Percentiles rank a stretch among this genome's conserved stretches.
These are phyloP conservation scores for Pinus taeda DNA, from an alignment of 75 land plant genomes.

Conservation along the genomic window DNA sequence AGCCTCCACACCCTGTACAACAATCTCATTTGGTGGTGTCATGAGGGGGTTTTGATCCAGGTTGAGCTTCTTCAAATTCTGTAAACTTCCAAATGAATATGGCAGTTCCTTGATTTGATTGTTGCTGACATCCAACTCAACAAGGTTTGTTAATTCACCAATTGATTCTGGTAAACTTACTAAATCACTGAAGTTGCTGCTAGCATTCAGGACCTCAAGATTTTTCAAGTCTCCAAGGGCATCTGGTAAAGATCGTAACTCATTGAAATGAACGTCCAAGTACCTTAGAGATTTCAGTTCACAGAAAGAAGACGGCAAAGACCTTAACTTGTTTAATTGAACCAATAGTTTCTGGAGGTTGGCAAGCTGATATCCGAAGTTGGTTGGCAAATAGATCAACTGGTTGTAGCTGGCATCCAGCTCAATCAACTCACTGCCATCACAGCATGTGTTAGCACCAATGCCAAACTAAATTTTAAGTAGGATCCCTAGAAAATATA, in stretches of 20 bases:
- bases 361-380: constrained; percentile 23
- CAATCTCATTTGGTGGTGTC: constrained; percentile 35
- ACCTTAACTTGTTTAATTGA: constrained; percentile 36
- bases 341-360: constrained; percentile 30
- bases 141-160: constrained; percentile 32
- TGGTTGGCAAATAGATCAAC: constrained; percentile 29
- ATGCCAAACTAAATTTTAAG: neutral
- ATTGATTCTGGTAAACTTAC: constrained; percentile 34
- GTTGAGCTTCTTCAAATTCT: constrained; percentile 29
- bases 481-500: neutral
- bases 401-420: constrained; percentile 45
- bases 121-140: constrained; percentile 36
- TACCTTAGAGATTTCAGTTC: constrained; percentile 23
- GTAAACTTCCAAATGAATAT: constrained; percentile 36
- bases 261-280: constrained; percentile 51
- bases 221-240: constrained; percentile 32
- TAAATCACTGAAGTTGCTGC: constrained; percentile 46
- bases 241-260: constrained; percentile 28
- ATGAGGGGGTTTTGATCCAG: constrained; percentile 36
- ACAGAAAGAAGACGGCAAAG: constrained; percentile 38
- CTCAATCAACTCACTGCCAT: constrained; percentile 26
- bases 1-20: constrained; percentile 23
- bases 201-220: constrained; percentile 31
- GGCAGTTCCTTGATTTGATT: constrained; percentile 45
- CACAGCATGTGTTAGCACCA: constrained; percentile 2